Conservation (phyloP, 2,329 filamentous ascomycete genomes). For the Aspergillus pseudonomiae region DNA sequence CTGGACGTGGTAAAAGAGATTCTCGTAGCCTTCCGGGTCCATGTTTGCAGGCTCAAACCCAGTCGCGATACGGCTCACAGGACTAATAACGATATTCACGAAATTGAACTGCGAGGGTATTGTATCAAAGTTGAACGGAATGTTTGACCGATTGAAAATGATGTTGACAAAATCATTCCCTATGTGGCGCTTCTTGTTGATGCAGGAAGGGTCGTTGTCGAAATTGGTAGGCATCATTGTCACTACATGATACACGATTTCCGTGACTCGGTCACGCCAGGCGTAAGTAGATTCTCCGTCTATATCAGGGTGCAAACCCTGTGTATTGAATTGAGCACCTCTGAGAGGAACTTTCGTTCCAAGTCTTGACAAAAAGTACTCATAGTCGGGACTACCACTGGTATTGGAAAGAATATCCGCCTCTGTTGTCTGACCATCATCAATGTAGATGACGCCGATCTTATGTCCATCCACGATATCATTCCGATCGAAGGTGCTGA, state of each 20-base stretch:
- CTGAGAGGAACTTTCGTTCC: constrained; percentile 81
- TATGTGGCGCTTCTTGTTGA: constrained; percentile 89
- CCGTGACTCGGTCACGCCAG: constrained; percentile 92
- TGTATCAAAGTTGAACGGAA: constrained; percentile 84
- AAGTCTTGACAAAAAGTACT: constrained; percentile 78
- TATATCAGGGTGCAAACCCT: constrained; percentile 80
- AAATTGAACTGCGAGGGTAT: constrained; percentile 96
- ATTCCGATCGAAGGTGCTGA: constrained; percentile 81
- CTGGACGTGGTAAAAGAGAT: constrained; percentile 81
- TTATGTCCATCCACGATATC: constrained; percentile 94
- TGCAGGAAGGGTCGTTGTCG: constrained; percentile 73
- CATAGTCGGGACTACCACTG: constrained; percentile 83
- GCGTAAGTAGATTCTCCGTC: constrained; percentile 90
- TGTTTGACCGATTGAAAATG: constrained; percentile 95
- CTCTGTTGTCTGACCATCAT: constrained; percentile 80
- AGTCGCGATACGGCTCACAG: constrained; percentile 57
- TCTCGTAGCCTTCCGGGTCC: constrained; percentile 33
- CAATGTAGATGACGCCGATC: constrained; percentile 91
- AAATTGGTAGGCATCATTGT: constrained; percentile 96
- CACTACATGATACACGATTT: constrained; percentile 92
- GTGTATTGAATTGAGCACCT: constrained; percentile 86
- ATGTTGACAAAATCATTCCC: constrained; percentile 99
- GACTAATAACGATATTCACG: constrained; percentile 94
- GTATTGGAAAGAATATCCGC: constrained; percentile 84
- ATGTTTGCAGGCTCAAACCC: constrained; percentile 42